phyloP scores from a whole-genome alignment of 257 asterid genomes.

The Solanum dulcamara region DNA sequence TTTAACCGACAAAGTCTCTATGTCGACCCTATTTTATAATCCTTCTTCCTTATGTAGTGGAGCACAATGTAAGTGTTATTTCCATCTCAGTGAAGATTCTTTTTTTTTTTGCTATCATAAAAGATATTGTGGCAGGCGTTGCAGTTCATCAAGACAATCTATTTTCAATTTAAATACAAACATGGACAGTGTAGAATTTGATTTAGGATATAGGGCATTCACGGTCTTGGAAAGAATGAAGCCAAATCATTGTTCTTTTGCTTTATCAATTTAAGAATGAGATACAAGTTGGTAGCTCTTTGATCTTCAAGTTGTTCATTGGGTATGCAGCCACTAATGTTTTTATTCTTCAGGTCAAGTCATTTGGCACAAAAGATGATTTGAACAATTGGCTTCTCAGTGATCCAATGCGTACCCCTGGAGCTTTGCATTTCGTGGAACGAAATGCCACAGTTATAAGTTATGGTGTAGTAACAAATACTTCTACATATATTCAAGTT shows the following conservation, averaged over 20 bases:
- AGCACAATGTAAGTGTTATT: not conserved
- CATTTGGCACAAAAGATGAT: conserved; percentile 23
- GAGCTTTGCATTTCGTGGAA: conserved; percentile 25
- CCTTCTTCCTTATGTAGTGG: not conserved
- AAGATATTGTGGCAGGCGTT: not conserved
- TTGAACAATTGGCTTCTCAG: conserved; percentile 19
- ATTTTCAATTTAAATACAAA: not conserved
- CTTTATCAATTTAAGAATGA: not conserved
- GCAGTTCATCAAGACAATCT: not conserved
- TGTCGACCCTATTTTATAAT: not conserved
- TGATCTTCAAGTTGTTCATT: not conserved
- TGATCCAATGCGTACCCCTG: conserved; percentile 25
- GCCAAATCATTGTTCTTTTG: not conserved
- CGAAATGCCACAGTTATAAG: conserved; percentile 14
- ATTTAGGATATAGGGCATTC: not conserved
- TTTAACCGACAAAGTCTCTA: not conserved
- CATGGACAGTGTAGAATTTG: not conserved
- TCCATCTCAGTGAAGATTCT: not conserved
- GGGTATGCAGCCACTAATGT: not conserved
- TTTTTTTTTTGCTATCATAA: not conserved
- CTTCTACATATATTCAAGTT: conserved; percentile 4
- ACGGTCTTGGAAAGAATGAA: not conserved
- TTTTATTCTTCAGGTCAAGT: conserved; percentile 16
- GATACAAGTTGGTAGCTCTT: not conserved
- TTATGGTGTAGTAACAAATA: conserved; percentile 25